Evolutionary conservation across 768 basidiomycete genomes (phyloP).

Genomic region (Lentinula lateritia): DNA sequence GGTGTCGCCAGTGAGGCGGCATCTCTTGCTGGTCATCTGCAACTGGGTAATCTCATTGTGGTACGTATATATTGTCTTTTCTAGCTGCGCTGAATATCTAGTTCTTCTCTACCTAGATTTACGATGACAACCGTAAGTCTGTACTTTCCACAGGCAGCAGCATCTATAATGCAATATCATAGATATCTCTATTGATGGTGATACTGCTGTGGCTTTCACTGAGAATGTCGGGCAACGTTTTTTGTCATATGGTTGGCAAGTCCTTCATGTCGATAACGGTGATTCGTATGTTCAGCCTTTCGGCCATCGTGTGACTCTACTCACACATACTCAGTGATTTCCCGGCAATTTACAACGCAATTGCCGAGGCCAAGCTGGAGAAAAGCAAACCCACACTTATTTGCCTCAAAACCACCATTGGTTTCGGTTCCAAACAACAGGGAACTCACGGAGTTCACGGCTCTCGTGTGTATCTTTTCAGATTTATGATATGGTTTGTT

Average conservation of each 20-base stretch:
- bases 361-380: slow-evolving; percentile 70
- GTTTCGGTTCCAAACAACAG: slow-evolving; percentile 88
- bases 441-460: slow-evolving; percentile 96
- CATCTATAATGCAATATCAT: slow-evolving; percentile 9
- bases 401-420: slow-evolving; percentile 83
- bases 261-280: slow-evolving; percentile 77
- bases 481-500: background rate
- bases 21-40: slow-evolving; percentile 89
- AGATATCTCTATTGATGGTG: slow-evolving; percentile 97
- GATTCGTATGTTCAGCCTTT: slow-evolving; percentile 46
- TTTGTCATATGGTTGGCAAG: slow-evolving; percentile 91
- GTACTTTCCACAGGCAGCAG: background rate
- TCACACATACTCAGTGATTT: slow-evolving; percentile 53
- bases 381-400: slow-evolving; percentile 85
- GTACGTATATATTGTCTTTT: slow-evolving; percentile 38
- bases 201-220: slow-evolving; percentile 89
- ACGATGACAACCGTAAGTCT: slow-evolving; percentile 85
- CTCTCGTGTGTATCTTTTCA: slow-evolving; percentile 59
- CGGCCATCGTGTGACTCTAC: background rate
- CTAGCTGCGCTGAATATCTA: slow-evolving; percentile 8
- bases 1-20: slow-evolving; percentile 92
- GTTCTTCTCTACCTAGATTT: slow-evolving; percentile 45
- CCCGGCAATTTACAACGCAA: slow-evolving; percentile 68
- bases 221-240: slow-evolving; percentile 90
- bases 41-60: slow-evolving; percentile 89